Evolutionary conservation across 768 basidiomycete species (phyloP), one percentile per base, ranked within the genome.

Genomic region (Mycena polygramma): DNA sequence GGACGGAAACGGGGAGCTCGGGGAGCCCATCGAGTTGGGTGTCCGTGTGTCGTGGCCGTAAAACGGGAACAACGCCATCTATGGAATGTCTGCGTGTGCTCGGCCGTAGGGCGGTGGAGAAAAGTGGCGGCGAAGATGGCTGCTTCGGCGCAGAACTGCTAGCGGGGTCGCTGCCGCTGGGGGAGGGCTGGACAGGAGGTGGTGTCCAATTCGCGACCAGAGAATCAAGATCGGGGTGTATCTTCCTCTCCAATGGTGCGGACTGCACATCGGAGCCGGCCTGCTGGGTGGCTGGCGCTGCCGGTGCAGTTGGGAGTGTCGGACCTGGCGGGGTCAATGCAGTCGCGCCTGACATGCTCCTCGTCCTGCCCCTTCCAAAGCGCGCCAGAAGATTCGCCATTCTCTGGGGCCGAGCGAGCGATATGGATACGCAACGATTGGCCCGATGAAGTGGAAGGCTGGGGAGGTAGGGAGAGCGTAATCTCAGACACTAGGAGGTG

Each of bases 161-260:
- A 22, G 30, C 39, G 45, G 70, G 41, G 11, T 59, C 55, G 41
- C 49, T 39, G 59, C 17, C 52, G 30, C 30, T 52, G 17, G 62
- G 48, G 22, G 17, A 52, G n/a, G 61, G 52, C 22, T 22, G 46
- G 9, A 26, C 59, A 9, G 68, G 55, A 49, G 64, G 64, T 9
- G 55, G 64, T 9, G 55, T 65, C 68, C 68, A 73, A 60, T 70
- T 58, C 51, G 72, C 69, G 41, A 73, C 72, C 24, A 73, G 54
- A 4, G 72, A 63, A 53, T 73, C 69, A 22, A 73, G 43, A 46
- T 73, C 72, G 1, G 72, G 72, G 57, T 70, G 69, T 49, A 73
- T 73, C 63, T 57, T 63, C 36, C 66, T 45, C 46, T 73, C 72
- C 45, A 73, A 45, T 17, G 67, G 61, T 35, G 64, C 10, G 13